Evolutionary conservation across 306 rosid genomes (phyloP).

Genomic region (Vachellia collinsii): DNA sequence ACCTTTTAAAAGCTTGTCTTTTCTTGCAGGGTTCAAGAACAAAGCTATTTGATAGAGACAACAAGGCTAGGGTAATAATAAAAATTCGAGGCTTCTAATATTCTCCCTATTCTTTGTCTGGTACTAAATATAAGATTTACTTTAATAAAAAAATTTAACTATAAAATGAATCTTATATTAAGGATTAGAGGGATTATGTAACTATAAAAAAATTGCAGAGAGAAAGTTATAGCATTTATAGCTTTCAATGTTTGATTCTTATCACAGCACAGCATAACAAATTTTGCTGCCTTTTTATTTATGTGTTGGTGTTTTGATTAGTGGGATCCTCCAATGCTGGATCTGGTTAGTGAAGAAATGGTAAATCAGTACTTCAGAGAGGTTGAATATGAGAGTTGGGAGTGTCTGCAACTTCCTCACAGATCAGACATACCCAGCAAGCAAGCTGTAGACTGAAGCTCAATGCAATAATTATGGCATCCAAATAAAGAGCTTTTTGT

Average conservation of each 20-base stretch:
- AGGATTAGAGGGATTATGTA: no score
- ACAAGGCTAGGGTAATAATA: conserved; percentile 36
- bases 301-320: background rate
- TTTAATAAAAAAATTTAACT: no score
- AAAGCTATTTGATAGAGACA: conserved; percentile 33
- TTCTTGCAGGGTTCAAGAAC: conserved; percentile 26
- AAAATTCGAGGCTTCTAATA: no score
- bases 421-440: conserved; percentile 27
- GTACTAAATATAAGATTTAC: no score
- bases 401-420: conserved; percentile 14
- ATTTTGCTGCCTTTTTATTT: no score
- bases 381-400: conserved; percentile 15
- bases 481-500: background rate
- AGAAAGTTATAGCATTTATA: no score
- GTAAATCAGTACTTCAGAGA: conserved; percentile 21
- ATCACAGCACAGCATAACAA: no score
- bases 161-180: no score
- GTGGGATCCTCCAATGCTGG: conserved; percentile 30
- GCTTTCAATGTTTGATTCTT: no score
- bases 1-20: background rate
- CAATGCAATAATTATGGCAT: background rate
- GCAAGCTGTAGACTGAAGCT: conserved; percentile 27
- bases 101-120: no score
- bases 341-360: conserved; percentile 28
- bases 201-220: no score